phyloP scores from a whole-genome alignment of 1,284 basidiomycete genomes.

The Malassezia furfur region DNA sequence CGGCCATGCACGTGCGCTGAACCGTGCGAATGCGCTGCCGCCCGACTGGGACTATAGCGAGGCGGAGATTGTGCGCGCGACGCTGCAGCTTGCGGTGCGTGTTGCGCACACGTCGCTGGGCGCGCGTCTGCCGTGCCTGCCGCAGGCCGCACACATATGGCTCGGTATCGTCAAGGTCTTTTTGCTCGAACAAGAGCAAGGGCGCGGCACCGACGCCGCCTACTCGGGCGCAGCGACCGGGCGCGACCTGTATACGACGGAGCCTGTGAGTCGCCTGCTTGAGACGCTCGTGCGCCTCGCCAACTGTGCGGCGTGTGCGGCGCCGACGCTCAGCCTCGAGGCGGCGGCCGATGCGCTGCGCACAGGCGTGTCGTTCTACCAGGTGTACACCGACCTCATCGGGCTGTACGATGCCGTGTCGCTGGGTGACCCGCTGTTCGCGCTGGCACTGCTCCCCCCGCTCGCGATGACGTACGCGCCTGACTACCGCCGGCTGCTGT shows the following conservation, averaged over 20 bases:
- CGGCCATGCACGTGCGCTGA: conserved; percentile 33
- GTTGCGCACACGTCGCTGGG: conserved; percentile 31
- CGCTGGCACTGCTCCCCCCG: conserved; percentile 65
- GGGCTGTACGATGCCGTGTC: conserved; percentile 81
- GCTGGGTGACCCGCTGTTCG: conserved; percentile 70
- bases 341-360: conserved; percentile 16
- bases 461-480: conserved; percentile 63
- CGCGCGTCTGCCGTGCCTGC: conserved; percentile 53
- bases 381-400: conserved; percentile 85
- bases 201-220: conserved; percentile 9
- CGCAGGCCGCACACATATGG: conserved; percentile 26
- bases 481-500: conserved; percentile 77
- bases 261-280: conserved; percentile 53
- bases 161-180: conserved; percentile 84
- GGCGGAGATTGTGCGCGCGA: conserved; percentile 63
- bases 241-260: conserved; percentile 63
- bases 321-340: conserved; percentile 31
- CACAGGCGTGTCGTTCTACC: conserved; percentile 60
- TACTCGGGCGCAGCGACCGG: conserved; percentile 33
- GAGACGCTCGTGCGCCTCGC: conserved; percentile 20
- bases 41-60: conserved; percentile 70
- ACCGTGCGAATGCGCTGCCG: conserved; percentile 64
- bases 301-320: conserved; percentile 7
- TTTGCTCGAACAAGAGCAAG: conserved; percentile 60
- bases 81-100: conserved; percentile 56